Percentiles rank a stretch among this genome's conserved stretches.
Conservation (phyloP, 768 basidiomycete genomes). For the Suillus clintonianus region DNA sequence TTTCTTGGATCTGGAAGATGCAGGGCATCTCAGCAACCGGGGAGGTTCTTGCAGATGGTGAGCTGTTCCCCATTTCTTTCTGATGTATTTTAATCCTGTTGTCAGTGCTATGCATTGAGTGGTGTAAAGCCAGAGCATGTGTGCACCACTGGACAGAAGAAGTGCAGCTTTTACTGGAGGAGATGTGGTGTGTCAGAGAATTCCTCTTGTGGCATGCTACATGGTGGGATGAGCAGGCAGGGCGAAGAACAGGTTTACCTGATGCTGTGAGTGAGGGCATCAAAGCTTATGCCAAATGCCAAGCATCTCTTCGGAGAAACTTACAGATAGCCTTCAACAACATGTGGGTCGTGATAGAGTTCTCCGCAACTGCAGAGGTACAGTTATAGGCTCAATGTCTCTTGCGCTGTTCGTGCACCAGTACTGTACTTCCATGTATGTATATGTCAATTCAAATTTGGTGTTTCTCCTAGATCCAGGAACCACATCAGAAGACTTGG, state of each 20-base stretch:
- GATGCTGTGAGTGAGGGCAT: neutral
- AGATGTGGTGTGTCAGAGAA: conserved; percentile 24
- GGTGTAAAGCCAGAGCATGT: conserved; percentile 22
- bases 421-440: no score
- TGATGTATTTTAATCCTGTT: no score
- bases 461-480: no score
- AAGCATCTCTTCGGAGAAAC: neutral
- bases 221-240: conserved; percentile 16
- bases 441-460: no score
- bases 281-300: neutral
- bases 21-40: neutral
- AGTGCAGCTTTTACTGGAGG: conserved; percentile 24
- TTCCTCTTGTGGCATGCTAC: conserved; percentile 23
- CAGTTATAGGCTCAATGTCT: no score
- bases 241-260: neutral
- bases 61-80: no score
- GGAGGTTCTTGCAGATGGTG: no score
- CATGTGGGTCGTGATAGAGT: neutral
- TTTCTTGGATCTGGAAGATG: neutral
- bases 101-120: conserved; percentile 16
- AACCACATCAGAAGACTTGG: no score
- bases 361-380: no score
- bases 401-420: no score
- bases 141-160: conserved; percentile 24
- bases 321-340: neutral